A percentile compares a stretch with the other conserved stretches of the same genome.
Conservation (phyloP, 768 basidiomycete genomes). For the Russula sp. region DNA sequence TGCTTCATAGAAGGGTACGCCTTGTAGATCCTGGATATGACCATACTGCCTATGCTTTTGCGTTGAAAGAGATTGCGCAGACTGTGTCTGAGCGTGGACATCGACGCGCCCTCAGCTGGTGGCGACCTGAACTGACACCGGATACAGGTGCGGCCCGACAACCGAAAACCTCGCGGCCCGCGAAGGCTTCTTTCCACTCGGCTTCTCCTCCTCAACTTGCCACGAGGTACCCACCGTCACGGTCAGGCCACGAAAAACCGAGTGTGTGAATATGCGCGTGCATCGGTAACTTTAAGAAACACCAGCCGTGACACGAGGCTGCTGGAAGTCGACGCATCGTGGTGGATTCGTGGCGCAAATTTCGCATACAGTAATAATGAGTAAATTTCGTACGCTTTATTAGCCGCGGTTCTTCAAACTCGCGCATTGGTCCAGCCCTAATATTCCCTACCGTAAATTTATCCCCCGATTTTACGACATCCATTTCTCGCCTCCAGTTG, state of each 20-base stretch:
- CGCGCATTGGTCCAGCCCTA: too few relatives aligned
- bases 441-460: background rate
- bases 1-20: constrained; percentile 24
- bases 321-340: background rate
- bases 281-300: background rate
- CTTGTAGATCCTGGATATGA: constrained; percentile 6
- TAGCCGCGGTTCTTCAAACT: too few relatives aligned
- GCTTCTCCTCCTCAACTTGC: background rate
- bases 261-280: background rate
- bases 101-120: background rate
- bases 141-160: background rate
- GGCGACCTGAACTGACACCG: background rate
- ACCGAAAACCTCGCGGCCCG: background rate
- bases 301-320: background rate
- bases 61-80: constrained; percentile 19
- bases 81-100: constrained; percentile 13
- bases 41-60: constrained; percentile 14
- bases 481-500: background rate
- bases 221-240: background rate
- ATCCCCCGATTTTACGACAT: background rate
- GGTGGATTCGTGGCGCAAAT: background rate
- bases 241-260: background rate
- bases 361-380: too few relatives aligned
- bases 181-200: too few relatives aligned
- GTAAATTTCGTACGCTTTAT: too few relatives aligned